These are phyloP conservation scores for Bassia scoparia DNA, from an alignment of 148 eudicot genomes.

Conservation along the genomic window DNA sequence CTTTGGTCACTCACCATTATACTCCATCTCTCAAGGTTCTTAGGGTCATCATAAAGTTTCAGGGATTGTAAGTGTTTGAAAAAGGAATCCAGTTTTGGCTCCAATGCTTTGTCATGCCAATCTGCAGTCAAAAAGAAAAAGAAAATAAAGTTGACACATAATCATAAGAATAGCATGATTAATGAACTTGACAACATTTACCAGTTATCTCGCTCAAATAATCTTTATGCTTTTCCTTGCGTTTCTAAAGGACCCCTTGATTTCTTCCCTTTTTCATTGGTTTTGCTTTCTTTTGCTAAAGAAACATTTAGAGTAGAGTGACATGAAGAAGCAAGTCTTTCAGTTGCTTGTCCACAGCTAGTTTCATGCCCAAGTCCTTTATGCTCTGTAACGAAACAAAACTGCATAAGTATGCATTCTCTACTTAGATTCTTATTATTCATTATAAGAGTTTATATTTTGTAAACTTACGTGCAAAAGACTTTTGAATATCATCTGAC, in stretches of 20 bases:
- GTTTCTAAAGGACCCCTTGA: background rate
- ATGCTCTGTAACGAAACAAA: background rate
- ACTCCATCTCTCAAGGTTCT: constrained; percentile 18
- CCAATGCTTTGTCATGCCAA: constrained; percentile 6
- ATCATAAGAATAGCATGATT: background rate
- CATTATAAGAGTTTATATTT: background rate
- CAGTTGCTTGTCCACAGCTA: background rate
- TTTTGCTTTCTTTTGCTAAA: background rate
- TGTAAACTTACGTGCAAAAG: background rate
- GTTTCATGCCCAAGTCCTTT: background rate
- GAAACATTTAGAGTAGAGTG: background rate
- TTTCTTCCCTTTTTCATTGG: background rate
- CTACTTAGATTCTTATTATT: background rate
- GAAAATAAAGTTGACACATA: no score
- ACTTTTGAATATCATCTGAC: background rate
- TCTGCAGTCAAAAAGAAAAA: constrained; percentile 11
- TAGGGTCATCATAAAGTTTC: constrained; percentile 23
- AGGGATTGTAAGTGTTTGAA: constrained; percentile 1
- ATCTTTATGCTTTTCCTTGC: background rate
- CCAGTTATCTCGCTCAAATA: constrained; percentile 11
- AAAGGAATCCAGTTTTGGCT: constrained; percentile 9
- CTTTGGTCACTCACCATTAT: constrained; percentile 5
- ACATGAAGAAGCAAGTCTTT: background rate
- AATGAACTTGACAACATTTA: constrained; percentile 1
- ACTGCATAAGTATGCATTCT: background rate